Base-by-base conservation (phyloP, 2,329 filamentous ascomycete genomes). In the Pezicula neosporulosa region DNA sequence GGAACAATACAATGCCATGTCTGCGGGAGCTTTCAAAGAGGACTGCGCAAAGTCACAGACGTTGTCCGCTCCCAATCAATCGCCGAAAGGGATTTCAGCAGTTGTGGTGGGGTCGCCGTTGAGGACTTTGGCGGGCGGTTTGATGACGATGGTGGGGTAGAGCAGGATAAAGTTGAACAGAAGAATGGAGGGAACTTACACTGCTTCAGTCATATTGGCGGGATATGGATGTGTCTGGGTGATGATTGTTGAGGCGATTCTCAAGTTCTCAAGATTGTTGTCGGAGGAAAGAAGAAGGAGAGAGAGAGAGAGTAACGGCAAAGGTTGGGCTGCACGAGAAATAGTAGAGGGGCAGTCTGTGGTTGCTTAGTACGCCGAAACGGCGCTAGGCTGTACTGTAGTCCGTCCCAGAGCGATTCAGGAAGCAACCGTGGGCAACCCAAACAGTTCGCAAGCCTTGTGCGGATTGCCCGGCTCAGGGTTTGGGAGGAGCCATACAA, bases 151-250 rank as follows among this genome's bases (percentile, higher is more conserved):
- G 57, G 63, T 59, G 60, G 61, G 63, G 63, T 63, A 62, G 58
- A 58, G 63, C 57, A 44, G 41, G 28, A 7, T 36, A 52, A 63
- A 59, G 63, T 60, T 52, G 57, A 63, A 63, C 62, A 58, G 54
- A 59, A 33, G 12, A 33, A 33, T 33, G 30, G 30, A 47, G 50
- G 52, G 52, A 57, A 85, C 83, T 85, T 82, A 86, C 83, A 83
- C 81, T 73, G 83, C 54, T 53, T 59, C 56, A 56, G 59, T 60
- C 65, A 68, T 68, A 49, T 47, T 63, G 54, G 47, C 43, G 45
- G 45, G 44, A 33, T 36, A 35, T n/a, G 27, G 28, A 19, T 37
- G 50, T 50, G 33, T 21, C 5, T 12, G 13, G 9, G 44, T 18
- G 38, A 21, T 44, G 42, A 27, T 13, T 24, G 21, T 33, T 44